Evolutionary conservation across 495 filamentous ascomycete genomes (phyloP), one percentile per base, ranked within the genome.

Genomic region (Xylaria flabelliformis): DNA sequence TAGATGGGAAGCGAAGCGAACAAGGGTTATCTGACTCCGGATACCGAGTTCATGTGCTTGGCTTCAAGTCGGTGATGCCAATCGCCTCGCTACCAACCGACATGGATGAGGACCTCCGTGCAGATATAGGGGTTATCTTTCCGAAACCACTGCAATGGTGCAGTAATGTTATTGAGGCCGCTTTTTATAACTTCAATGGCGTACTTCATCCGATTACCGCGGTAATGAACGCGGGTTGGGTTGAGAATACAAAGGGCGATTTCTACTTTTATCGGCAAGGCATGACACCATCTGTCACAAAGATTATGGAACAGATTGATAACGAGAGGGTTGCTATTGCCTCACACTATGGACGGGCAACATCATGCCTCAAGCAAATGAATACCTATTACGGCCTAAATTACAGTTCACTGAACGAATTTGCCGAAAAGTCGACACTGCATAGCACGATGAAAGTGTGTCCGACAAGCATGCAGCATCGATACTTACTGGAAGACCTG

Each of bases 221-320:
- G 17, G 19, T 50, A 21, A 50, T 50, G 46, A 50, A 50, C 19
- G 46, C 46, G 6, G 46, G 46, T n/a, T 50, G 46, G 46, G 46
- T 50, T 50, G 46, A 50, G 46, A 5, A 50, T 50, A 50, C 46
- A 17, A 50, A 50, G 2, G 46, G 46, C 46, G 46, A 50, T 50
- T 50, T 50, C 17, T 50, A 50, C 17, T 50, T 50, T 50, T 50
- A 50, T 50, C 46, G 46, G 46, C 46, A 50, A 50, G 46, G 46
- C 46, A 50, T 50, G 46, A 50, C 46, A 50, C 46, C 46, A 50
- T n/a, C 17, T n/a, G 46, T 50, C 8, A 50, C 46, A 1, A n/a
- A 50, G 17, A 8, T 50, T n/a, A 50, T 50, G 46, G 5, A 50
- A n/a, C 17, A 50, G 17, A 50, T 50, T 17, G 46, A 50, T 50